phyloP scores from a whole-genome alignment of 78 protist species.

The Diacronema lutheri region DNA sequence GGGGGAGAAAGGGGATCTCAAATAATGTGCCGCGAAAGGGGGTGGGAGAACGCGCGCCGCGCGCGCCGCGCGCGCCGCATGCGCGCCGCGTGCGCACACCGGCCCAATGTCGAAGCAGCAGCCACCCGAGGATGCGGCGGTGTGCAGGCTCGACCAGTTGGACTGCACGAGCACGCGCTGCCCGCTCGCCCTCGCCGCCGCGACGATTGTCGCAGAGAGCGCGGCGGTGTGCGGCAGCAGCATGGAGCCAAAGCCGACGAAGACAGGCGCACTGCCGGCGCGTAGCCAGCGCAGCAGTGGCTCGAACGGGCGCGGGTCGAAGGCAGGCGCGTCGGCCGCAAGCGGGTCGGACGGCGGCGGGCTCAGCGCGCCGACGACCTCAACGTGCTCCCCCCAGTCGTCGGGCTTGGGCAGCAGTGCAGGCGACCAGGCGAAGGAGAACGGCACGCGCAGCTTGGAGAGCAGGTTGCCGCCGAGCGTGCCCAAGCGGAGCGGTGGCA shows the following conservation, averaged over 20 bases:
- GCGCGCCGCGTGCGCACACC: too few relatives aligned
- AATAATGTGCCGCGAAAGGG: too few relatives aligned
- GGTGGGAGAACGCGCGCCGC: too few relatives aligned
- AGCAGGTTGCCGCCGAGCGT: neutral
- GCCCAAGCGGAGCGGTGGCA: neutral
- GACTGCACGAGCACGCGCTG: neutral
- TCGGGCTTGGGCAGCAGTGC: neutral
- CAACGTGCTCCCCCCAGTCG: neutral
- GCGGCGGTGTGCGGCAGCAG: neutral
- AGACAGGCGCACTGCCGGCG: constrained; percentile 4
- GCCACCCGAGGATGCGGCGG: neutral
- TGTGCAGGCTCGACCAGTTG: neutral
- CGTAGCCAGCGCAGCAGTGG: too few relatives aligned
- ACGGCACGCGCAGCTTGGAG: neutral
- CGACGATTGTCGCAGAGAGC: neutral
- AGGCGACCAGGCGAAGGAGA: neutral
- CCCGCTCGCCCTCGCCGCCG: neutral
- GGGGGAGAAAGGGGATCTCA: too few relatives aligned
- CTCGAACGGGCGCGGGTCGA: too few relatives aligned
- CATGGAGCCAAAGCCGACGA: constrained; percentile 30
- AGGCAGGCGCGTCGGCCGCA: neutral
- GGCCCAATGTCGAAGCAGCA: neutral
- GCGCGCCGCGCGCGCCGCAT: too few relatives aligned
- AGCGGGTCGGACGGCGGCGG: too few relatives aligned
- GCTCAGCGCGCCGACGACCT: neutral